Conservation (phyloP, 306 rosid species). For the Vigna hirtella region DNA sequence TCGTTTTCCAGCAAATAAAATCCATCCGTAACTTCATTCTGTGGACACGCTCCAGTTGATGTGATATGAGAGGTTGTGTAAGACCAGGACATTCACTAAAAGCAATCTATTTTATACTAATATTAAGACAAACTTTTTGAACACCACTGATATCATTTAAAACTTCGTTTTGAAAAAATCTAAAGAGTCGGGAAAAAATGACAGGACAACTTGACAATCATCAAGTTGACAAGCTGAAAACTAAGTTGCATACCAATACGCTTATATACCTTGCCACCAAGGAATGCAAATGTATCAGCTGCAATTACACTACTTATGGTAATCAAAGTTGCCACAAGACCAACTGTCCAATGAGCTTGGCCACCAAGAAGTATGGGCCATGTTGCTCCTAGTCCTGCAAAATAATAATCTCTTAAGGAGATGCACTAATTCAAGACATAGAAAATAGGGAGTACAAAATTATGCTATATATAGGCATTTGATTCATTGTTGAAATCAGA, state of each 20-base stretch:
- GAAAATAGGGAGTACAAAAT: constrained; percentile 1
- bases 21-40: neutral
- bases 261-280: constrained; percentile 90
- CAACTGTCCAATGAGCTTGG: constrained; percentile 91
- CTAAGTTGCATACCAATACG: constrained; percentile 33
- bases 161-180: neutral
- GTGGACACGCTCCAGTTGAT: constrained; percentile 3
- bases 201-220: neutral
- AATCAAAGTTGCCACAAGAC: constrained; percentile 93
- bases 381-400: constrained; percentile 54
- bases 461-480: neutral
- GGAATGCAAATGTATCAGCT: constrained; percentile 89
- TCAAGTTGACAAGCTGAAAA: constrained; percentile 27
- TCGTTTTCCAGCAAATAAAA: constrained; percentile 18
- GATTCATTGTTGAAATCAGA: constrained; percentile 9
- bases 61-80: neutral
- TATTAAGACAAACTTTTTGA: constrained; percentile 10
- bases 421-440: constrained; percentile 29
- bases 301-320: constrained; percentile 87
- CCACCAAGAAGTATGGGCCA: constrained; percentile 67
- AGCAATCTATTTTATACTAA: constrained; percentile 1
- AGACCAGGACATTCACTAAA: constrained; percentile 5
- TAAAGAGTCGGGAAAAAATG: constrained; percentile 4
- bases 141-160: neutral
- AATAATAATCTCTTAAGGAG: constrained; percentile 36